These are phyloP conservation scores for Mucor sp. DNA, from an alignment of 371 early-diverging fungal genomes.

Conservation along the genomic window DNA sequence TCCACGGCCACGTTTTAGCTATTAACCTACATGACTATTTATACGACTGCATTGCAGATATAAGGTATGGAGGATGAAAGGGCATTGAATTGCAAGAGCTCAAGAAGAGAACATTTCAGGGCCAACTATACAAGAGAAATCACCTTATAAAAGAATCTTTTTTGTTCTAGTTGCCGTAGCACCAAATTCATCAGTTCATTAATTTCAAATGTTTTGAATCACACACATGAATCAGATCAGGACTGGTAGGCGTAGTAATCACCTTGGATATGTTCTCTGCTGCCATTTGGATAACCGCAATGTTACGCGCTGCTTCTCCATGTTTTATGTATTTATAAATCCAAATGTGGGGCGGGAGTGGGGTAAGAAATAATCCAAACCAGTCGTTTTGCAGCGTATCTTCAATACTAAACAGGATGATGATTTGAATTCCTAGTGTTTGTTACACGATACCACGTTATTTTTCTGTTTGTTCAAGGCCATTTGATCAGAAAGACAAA, in stretches of 20 bases:
- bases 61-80: background rate
- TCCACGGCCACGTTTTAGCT: background rate
- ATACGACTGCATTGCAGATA: background rate
- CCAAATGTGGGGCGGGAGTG: background rate
- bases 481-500: background rate
- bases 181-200: conserved; percentile 3
- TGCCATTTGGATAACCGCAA: background rate
- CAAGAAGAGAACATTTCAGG: background rate
- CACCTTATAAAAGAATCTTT: background rate
- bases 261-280: background rate
- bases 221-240: background rate
- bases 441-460: conserved; percentile 15
- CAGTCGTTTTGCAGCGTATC: conserved; percentile 11
- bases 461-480: conserved; percentile 4
- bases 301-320: background rate
- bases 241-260: background rate
- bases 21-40: background rate
- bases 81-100: background rate
- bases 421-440: background rate
- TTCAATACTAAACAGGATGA: background rate
- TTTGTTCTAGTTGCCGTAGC: background rate
- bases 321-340: background rate
- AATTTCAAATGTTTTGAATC: background rate
- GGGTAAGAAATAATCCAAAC: conserved; percentile 9
- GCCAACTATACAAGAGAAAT: background rate